A percentile compares a stretch with the other conserved stretches of the same genome.
phyloP scores from a whole-genome alignment of 2,329 filamentous ascomycete genomes.

The Exophiala sp. region DNA sequence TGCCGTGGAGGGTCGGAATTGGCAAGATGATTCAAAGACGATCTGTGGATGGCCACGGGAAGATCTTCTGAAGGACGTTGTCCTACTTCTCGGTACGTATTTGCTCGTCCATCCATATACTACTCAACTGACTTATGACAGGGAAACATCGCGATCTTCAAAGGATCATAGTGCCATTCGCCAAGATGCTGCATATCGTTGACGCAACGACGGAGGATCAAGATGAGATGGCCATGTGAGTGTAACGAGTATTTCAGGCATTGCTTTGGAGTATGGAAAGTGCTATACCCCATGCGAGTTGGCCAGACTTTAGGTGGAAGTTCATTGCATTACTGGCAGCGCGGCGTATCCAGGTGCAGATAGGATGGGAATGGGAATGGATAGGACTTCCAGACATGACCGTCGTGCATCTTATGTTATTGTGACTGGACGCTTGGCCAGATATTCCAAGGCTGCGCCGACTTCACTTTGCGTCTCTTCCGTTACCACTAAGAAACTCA shows the following conservation, averaged over 20 bases:
- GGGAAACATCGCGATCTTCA: slow-evolving; percentile 95
- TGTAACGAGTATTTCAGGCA: not conserved
- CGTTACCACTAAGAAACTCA: too few species aligned
- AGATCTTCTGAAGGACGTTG: slow-evolving; percentile 83
- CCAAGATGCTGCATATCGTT: slow-evolving; percentile 66
- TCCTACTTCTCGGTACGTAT: slow-evolving; percentile 84
- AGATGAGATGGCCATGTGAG: slow-evolving; percentile 27
- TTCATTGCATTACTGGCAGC: too few species aligned
- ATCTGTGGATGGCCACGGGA: slow-evolving; percentile 89
- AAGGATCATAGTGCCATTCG: slow-evolving; percentile 90
- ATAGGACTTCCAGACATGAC: not conserved
- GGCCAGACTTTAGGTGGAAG: too few species aligned
- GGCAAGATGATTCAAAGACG: slow-evolving; percentile 64
- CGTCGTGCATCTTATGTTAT: too few species aligned
- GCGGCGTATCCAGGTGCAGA: too few species aligned
- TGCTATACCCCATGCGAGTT: too few species aligned
- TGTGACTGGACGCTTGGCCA: too few species aligned
- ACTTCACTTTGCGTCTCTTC: slow-evolving; percentile 2
- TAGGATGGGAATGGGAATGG: not conserved
- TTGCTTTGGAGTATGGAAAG: too few species aligned
- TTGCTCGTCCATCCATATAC: slow-evolving; percentile 14
- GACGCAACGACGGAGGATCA: slow-evolving; percentile 30
- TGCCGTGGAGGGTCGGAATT: slow-evolving; percentile 52
- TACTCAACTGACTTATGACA: slow-evolving; percentile 44
- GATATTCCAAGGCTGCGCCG: too few species aligned